phyloP scores from a whole-genome alignment of 306 rosid genomes.

The Astragalus membranaceus region DNA sequence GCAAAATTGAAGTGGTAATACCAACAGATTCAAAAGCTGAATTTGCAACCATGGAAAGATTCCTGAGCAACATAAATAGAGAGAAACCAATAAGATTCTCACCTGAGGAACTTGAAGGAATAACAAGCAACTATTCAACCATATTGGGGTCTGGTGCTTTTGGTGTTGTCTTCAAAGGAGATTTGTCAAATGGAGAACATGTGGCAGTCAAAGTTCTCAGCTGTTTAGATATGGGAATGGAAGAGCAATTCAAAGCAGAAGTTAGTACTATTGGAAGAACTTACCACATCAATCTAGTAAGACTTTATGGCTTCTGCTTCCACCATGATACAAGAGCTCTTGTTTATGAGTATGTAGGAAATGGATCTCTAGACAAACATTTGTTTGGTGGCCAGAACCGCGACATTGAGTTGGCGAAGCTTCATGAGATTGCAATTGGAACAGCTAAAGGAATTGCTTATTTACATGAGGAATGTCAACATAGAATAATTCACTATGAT shows the following conservation, averaged over 20 bases:
- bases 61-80: conserved; percentile 34
- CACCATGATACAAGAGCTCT: conserved; percentile 30
- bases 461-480: conserved; percentile 39
- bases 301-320: conserved; percentile 44
- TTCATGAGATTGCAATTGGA: conserved; percentile 37
- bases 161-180: conserved; percentile 36
- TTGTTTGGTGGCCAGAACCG: conserved; percentile 21
- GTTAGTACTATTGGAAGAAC: conserved; percentile 51
- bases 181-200: conserved; percentile 22
- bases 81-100: conserved; percentile 41
- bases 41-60: conserved; percentile 42
- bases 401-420: conserved; percentile 23
- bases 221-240: conserved; percentile 24
- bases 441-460: conserved; percentile 45
- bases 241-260: conserved; percentile 43
- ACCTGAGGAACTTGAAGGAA: conserved; percentile 21
- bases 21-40: conserved; percentile 23
- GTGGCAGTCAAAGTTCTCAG: conserved; percentile 46
- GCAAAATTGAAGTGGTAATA: conserved; percentile 15
- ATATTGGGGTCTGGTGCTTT: conserved; percentile 40
- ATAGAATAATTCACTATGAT: conserved; percentile 40
- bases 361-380: conserved; percentile 29
- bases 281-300: conserved; percentile 35
- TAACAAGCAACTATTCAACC: conserved; percentile 30
- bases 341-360: conserved; percentile 34